Evolutionary conservation across 2,329 filamentous ascomycete genomes (phyloP), one percentile per base, ranked within the genome.

Genomic region (Colletotrichum cuscutae): DNA sequence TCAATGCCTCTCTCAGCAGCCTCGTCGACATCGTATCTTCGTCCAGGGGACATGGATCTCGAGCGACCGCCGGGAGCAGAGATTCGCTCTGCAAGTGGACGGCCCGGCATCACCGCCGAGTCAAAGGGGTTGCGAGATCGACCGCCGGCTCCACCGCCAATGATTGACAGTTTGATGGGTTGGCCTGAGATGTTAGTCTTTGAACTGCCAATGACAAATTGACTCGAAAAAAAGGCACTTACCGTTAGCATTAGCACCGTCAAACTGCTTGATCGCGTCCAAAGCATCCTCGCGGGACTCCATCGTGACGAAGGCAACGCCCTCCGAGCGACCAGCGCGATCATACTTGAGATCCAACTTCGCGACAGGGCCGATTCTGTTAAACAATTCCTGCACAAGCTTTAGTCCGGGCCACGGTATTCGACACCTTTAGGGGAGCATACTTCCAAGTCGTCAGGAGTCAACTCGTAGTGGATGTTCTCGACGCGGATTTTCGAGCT

Each of bases 381-480:
- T 86, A 81, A 98, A 98, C 3, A 98, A 89, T 75, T 93, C 94
- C 94, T 97, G 75, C 15, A 22, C 5, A 60, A 54, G 9, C 46
- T 75, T 84, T 30, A 84, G 81, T 58, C 30, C 24, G 13, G 6
- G 8, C 8, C 3, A 9, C 5, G n/a, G 13, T 11, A 24, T n/a
- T 6, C 30, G 4, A 12, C n/a, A 19, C 37, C 9, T 60, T 26
- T 52, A 62, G 8, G 5, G n/a, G 22, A 19, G 46, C 83, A 69
- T 84, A 97, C 95, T 78, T 93, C 89, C 66, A 98, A 88, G 79
- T 98, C 95, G 49, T 92, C 91, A 81, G 96, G 91, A 13, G 93
- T 95, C 75, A 98, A 88, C 73, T 98, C 95, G 82, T 97, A 98
- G 82, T 98, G 95, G 71, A 98, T 86, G 80, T 98, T 98, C 74